Conservation (phyloP, 2,329 filamentous ascomycete species). For the Orbilia quercus region DNA sequence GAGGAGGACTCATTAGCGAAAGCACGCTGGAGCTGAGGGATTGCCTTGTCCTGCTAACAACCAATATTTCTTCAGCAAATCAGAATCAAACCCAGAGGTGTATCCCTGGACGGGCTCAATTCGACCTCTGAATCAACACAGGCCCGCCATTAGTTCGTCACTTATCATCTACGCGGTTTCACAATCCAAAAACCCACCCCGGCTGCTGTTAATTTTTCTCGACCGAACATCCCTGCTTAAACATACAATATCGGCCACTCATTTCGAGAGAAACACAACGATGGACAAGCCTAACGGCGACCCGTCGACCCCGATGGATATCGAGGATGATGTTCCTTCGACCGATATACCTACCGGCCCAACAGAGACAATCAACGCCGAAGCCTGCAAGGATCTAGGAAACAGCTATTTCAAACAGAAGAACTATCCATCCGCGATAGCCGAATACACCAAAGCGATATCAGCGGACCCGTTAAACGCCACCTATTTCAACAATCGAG, state of each 20-base stretch:
- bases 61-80: too few species aligned
- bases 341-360: slow-evolving; percentile 1
- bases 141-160: slow-evolving; percentile 20
- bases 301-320: slow-evolving; percentile 34
- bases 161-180: slow-evolving; percentile 12
- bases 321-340: slow-evolving; percentile 15
- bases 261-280: background rate
- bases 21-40: too few species aligned
- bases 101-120: slow-evolving; percentile 6
- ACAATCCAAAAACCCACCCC: background rate
- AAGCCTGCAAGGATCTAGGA: slow-evolving; percentile 88
- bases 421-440: slow-evolving; percentile 86
- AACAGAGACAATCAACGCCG: slow-evolving; percentile 74
- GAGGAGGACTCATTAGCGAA: too few species aligned
- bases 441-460: slow-evolving; percentile 95
- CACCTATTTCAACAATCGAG: slow-evolving; percentile 93
- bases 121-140: background rate
- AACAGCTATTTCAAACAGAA: slow-evolving; percentile 98
- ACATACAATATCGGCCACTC: background rate
- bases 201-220: background rate
- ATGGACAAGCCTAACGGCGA: slow-evolving; percentile 36
- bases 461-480: slow-evolving; percentile 85
- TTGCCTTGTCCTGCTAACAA: too few species aligned
- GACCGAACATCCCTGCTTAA: background rate
- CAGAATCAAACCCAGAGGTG: slow-evolving; percentile 12